These are phyloP conservation scores for Pinus tabuliformis DNA, from an alignment of 75 land plant genomes.

Conservation along the genomic window DNA sequence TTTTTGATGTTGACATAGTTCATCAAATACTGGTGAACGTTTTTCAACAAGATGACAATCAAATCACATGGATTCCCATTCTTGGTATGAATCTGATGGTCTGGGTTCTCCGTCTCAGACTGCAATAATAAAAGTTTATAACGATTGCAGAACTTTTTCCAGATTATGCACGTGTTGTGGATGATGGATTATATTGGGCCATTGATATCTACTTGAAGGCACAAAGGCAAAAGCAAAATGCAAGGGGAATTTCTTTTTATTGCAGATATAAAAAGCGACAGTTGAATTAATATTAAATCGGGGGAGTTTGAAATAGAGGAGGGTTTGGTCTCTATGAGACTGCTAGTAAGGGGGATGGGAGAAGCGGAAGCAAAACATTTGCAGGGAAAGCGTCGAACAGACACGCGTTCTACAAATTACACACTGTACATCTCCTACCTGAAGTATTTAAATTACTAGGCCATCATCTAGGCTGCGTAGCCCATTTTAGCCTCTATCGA, in stretches of 20 bases:
- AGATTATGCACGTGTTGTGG: constrained; percentile 50
- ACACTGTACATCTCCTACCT: no score
- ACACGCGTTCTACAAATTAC: no score
- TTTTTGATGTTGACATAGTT: constrained; percentile 82
- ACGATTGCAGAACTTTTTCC: constrained; percentile 65
- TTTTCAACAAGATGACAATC: constrained; percentile 64
- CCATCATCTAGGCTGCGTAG: no score
- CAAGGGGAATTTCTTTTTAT: no score
- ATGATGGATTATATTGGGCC: constrained; percentile 87
- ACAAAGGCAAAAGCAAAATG: no score
- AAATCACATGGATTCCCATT: constrained; percentile 40
- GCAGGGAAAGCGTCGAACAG: no score
- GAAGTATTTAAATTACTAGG: no score
- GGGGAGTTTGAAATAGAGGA: no score
- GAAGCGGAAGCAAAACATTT: neutral
- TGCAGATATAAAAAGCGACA: no score
- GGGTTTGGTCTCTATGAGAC: no score
- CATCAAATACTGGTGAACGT: constrained; percentile 71
- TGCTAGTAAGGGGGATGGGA: constrained; percentile 7
- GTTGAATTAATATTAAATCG: no score
- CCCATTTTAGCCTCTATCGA: no score
- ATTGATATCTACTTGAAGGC: constrained; percentile 80
- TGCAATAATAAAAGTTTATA: constrained; percentile 66
- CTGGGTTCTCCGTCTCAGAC: constrained; percentile 62
- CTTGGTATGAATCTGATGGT: constrained; percentile 59